Evolutionary conservation across 331 rosid species (phyloP), one percentile per base, ranked within the genome.

Genomic region (Arachis monticola): DNA sequence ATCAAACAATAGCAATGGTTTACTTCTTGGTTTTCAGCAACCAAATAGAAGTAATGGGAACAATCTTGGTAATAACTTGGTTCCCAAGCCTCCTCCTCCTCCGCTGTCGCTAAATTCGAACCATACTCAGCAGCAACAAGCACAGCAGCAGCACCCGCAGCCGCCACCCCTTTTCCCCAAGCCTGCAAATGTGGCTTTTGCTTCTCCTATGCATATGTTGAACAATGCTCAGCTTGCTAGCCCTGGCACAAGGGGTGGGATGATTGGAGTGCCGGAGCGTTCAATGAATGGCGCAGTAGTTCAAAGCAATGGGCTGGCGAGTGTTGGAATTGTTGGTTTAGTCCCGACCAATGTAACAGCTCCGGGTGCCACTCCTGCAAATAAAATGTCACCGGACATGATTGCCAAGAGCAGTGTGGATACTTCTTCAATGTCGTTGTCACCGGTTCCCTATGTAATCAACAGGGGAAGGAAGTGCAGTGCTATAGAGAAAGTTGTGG

Each of bases 401-500:
- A 68, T 75, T 70, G 42, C 83, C 40, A 90, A 81, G 71, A 72
- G 32, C 73, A 70, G 68, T 56, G 70, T 50, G 11, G 91, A 85
- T 42, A 40, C 74, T 4, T 76, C 89, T 40, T 53, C 89, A 32
- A 69, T 78, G 48, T 91, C 97, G 13, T 91, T 78, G 48, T 91
- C 97, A 17, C 92, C 99, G 0, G 88, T 90, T 72, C 93, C 95
- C 64, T 92, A 82, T 77, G 84, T 81, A 52, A 87, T 92, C 59
- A 84, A 76, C 70, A 79, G 90, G 74, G 96, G 92, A 71, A 87
- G 97, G 79, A 91, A 89, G 66, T 31, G 78, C 60, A 60, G 77
- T 75, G 76, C 82, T 51, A 7, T 90, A 57, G 99, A 95, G 85
- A 95, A 87, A 69, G 97, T 90, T 6, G 93, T 95, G 45, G 99